Base-by-base conservation (phyloP, 768 basidiomycete species). In the Boletus tomentosulus region DNA sequence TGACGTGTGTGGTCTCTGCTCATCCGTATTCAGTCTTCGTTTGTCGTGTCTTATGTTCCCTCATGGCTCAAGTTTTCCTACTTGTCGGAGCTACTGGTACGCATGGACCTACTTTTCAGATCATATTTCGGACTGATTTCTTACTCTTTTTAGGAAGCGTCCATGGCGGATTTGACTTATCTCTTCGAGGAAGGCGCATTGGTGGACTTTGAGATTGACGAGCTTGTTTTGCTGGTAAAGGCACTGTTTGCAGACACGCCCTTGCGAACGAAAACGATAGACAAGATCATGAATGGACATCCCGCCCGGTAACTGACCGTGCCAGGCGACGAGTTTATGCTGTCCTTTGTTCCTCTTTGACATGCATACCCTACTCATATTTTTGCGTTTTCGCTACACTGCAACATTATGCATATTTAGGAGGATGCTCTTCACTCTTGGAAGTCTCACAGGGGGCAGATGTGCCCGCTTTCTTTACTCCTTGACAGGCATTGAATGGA, bases 41-140 rank as follows among this genome's bases (percentile, higher is more conserved):
- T 88, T 46, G 84, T 92, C 7, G 87, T 87, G 1, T 84, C 83
- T 0, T 92, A 91, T 58, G 90, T 95, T n/a, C 88, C 91, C 2
- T 86, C 83, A 12, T 98, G 95, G 95, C 76, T 97, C 61, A 96
- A 96, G 69, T 96, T 91, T 69, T 92, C 89, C 19, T 98, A 98
- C 69, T 77, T 97, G 5, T 91, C 91, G 2, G 94, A 97, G 68
- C 78, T 98, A 12, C 68, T 98, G 77, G 93, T 94, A 55, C 44
- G 88, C 77, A 27, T 10, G 30, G 22, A 41, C 8, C 46, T 30
- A 15, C 27, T 41, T n/a, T 27, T 33, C 12, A 31, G n/a, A 22
- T 55, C 19, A 13, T 33, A 22, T 50, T 33, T 24, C 15, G 31
- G 30, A 24, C 10, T 60, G 33, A 51, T 48, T 45, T 54, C 38